phyloP scores from a whole-genome alignment of 225 moss, liverwort and hornwort genomes.

The Physcomitrium patens region DNA sequence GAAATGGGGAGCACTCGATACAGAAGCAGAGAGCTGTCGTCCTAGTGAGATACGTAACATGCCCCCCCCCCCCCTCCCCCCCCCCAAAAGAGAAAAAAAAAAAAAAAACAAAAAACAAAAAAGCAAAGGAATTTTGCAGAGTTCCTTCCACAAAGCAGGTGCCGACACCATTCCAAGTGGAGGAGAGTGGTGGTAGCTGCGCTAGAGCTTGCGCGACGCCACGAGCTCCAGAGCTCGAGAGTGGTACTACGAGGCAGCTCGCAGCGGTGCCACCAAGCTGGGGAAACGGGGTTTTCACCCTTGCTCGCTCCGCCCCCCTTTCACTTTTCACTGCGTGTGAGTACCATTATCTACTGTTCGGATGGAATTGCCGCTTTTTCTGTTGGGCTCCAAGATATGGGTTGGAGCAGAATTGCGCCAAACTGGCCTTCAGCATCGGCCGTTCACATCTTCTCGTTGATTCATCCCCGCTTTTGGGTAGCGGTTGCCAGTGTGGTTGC shows the following conservation, averaged over 20 bases:
- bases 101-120: too few relatives aligned
- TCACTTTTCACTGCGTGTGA: neutral
- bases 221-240: too few relatives aligned
- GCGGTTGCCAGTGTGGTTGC: too few relatives aligned
- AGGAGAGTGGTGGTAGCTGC: too few relatives aligned
- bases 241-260: neutral
- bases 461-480: too few relatives aligned
- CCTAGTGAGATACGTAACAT: neutral
- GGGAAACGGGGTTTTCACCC: neutral
- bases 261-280: neutral
- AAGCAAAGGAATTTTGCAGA: neutral
- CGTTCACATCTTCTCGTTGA: too few relatives aligned
- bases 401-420: too few relatives aligned
- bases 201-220: too few relatives aligned
- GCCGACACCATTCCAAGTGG: conserved; percentile 3
- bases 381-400: conserved; percentile 5
- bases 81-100: too few relatives aligned
- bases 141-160: neutral
- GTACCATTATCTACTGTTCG: neutral
- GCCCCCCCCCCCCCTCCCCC: too few relatives aligned
- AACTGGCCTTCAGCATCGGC: too few relatives aligned
- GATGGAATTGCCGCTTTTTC: neutral
- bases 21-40: neutral
- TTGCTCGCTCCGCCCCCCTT: neutral
- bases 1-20: neutral